Evolutionary conservation across 1,284 basidiomycete species (phyloP), one percentile per base, ranked within the genome.

Genomic region (Leccinum pallidistipes): DNA sequence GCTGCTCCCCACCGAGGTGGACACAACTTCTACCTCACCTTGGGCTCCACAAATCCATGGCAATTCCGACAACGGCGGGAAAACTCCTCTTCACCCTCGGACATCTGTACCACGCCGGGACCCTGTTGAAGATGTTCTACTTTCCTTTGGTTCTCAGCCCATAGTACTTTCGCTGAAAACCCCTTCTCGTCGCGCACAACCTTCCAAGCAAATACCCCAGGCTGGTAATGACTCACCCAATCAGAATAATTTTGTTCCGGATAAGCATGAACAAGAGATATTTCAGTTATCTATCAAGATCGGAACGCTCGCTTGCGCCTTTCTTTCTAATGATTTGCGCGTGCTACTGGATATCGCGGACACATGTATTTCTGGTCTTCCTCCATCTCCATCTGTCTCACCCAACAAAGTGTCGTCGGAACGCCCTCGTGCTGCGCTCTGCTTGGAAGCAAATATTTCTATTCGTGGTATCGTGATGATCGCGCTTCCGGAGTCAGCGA

Each of bases 91-190:
- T 32, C 36, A 21, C 12, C 62, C 62, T 45, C 58, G 49, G n/a
- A 45, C 62, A 55, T 62, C 60, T 32, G 53, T 65, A 4, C 61
- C 66, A 40, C 53, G 45, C 50, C 62, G 58, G 49, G 61, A 62
- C 16, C 2, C 60, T 47, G 58, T 50, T n/a, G 81, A 82, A 34
- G 82, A 85, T 52, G 73, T 74, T 3, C 66, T 92, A 24, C 58
- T 89, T 27, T 86, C 86, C 2, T 79, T 90, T 55, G 83, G 84
- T 31, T 70, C 79, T 38, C 81, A 85, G 24, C 83, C 90, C 14
- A 78, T 90, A 54, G 68, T 81, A 5, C 64, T 91, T 56, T 79
- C 78, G 57, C 68, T 90, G 16, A 77, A 76, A n/a, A 88, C 83
- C 1, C 81, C 83, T 54, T 60, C 64, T 50, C 52, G 56, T 40